Percentiles rank a stretch among this genome's conserved stretches.
These are phyloP conservation scores for Candida khao-thaluensis DNA, from an alignment of 805 yeast genomes.

Conservation along the genomic window DNA sequence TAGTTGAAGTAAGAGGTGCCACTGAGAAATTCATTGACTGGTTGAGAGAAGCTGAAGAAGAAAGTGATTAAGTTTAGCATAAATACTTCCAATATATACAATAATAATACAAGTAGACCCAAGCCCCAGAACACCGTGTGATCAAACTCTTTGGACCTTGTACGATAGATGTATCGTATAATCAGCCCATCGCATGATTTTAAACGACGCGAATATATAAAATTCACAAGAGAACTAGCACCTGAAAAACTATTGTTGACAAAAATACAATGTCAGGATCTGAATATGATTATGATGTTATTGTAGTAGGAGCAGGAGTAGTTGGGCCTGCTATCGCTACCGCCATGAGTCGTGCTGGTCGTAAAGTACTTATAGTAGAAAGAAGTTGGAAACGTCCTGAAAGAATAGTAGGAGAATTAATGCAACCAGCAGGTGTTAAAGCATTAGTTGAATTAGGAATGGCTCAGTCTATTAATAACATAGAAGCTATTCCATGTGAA, in stretches of 20 bases:
- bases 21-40: conserved; percentile 80
- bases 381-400: conserved; percentile 92
- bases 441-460: conserved; percentile 82
- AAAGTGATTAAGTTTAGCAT: conserved; percentile 19
- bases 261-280: no score
- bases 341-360: conserved; percentile 85
- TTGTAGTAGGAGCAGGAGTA: conserved; percentile 98
- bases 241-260: no score
- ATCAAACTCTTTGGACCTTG: not conserved
- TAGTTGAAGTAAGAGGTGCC: conserved; percentile 49
- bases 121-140: no score
- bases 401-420: conserved; percentile 93
- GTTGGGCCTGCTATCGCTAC: conserved; percentile 93
- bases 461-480: conserved; percentile 68
- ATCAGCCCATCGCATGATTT: conserved; percentile 7
- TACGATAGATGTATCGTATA: conserved; percentile 1
- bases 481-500: conserved; percentile 70
- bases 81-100: not conserved
- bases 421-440: conserved; percentile 96
- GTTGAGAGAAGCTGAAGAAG: conserved; percentile 78
- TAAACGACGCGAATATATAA: conserved; percentile 8
- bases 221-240: conserved; percentile 2
- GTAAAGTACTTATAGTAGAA: conserved; percentile 76
- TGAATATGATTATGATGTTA: conserved; percentile 61
- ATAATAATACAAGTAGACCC: no score